These are phyloP conservation scores for Sugiyamaella sp. DNA, from an alignment of 1,139 yeast species.

Conservation along the genomic window DNA sequence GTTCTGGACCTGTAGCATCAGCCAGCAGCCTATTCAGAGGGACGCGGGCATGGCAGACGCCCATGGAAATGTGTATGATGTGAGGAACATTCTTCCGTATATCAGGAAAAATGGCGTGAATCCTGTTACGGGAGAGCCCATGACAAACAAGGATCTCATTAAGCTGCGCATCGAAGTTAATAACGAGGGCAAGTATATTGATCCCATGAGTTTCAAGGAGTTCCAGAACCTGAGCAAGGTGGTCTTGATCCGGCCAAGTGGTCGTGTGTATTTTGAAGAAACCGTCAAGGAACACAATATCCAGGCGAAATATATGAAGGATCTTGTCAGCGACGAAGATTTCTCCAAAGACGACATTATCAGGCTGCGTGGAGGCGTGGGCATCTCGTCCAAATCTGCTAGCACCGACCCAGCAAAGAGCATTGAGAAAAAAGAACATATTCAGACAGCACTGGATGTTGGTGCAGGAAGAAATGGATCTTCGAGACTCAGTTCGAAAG, in stretches of 20 bases:
- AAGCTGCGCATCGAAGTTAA: slow-evolving; percentile 39
- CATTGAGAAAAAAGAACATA: no score
- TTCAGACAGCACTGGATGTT: not conserved
- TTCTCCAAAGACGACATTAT: slow-evolving; percentile 40
- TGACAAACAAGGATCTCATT: slow-evolving; percentile 35
- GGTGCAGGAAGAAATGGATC: not conserved
- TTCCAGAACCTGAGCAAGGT: slow-evolving; percentile 38
- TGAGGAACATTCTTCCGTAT: slow-evolving; percentile 41
- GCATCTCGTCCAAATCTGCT: not conserved
- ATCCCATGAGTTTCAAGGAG: slow-evolving; percentile 43
- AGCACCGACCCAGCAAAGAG: not conserved
- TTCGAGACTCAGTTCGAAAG: no score
- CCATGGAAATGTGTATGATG: slow-evolving; percentile 43
- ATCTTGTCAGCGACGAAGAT: slow-evolving; percentile 40
- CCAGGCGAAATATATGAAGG: slow-evolving; percentile 39
- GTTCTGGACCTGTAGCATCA: slow-evolving; percentile 43
- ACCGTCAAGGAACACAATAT: slow-evolving; percentile 41
- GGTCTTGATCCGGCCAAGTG: slow-evolving; percentile 41
- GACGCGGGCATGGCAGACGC: slow-evolving; percentile 39
- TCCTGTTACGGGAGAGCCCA: slow-evolving; percentile 41
- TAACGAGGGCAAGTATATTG: slow-evolving; percentile 39
- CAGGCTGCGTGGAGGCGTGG: slow-evolving; percentile 35
- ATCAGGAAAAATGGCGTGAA: slow-evolving; percentile 39
- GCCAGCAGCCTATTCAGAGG: slow-evolving; percentile 41
- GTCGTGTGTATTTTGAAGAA: slow-evolving; percentile 41